phyloP scores from a whole-genome alignment of 768 basidiomycete species.

The Mycena capillaripes region DNA sequence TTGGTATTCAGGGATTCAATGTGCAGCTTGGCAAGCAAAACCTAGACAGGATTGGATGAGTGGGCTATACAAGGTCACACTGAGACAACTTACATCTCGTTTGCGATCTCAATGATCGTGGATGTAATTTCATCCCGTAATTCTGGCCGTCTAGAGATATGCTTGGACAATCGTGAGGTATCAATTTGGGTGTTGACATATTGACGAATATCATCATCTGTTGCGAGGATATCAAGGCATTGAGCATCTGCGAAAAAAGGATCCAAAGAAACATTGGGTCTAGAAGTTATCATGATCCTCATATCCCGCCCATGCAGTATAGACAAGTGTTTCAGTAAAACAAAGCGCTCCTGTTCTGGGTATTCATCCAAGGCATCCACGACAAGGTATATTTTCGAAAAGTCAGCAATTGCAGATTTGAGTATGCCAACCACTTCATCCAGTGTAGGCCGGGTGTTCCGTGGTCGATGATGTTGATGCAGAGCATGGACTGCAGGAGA shows the following conservation, averaged over 20 bases:
- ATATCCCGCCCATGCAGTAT: background rate
- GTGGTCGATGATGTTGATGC: too few relatives aligned
- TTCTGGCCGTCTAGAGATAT: background rate
- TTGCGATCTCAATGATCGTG: background rate
- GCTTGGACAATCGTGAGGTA: background rate
- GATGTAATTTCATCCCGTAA: background rate
- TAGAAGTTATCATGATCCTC: constrained; percentile 3
- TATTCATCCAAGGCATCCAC: constrained; percentile 15
- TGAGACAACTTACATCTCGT: background rate
- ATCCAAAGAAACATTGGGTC: background rate
- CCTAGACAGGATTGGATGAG: background rate
- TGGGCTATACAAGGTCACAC: background rate
- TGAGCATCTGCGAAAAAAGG: background rate
- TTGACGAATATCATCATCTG: background rate
- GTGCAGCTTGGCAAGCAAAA: background rate
- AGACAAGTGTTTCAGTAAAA: background rate
- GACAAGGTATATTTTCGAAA: background rate
- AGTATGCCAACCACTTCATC: background rate
- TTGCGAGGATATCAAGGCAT: too few relatives aligned
- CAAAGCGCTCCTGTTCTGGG: background rate
- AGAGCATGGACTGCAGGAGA: too few relatives aligned
- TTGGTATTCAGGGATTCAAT: background rate
- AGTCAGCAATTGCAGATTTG: background rate
- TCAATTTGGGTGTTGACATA: background rate
- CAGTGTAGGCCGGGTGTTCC: background rate